Evolutionary conservation across 345 rosid species (phyloP).

Genomic region (Clarkia xantiana): DNA sequence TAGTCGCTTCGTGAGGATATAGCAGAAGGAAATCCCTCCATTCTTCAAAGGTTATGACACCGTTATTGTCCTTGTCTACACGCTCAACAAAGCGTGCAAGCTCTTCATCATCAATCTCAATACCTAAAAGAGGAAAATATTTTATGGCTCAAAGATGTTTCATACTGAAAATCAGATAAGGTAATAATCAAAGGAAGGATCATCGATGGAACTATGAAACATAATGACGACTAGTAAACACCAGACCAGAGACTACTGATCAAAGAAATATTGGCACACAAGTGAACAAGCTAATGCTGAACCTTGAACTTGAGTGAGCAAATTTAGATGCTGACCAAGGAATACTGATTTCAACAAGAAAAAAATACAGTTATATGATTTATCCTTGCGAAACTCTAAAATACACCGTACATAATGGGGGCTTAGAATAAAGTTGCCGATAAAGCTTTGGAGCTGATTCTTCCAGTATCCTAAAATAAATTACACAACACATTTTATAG

Average conservation of each 20-base stretch:
- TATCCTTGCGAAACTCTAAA: too few species aligned
- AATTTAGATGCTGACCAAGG: too few species aligned
- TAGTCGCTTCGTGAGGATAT: slow-evolving; percentile 91
- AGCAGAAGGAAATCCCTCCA: slow-evolving; percentile 91
- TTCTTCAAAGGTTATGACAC: slow-evolving; percentile 80
- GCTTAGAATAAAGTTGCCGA: too few species aligned
- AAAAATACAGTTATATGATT: too few species aligned
- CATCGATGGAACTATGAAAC: not conserved
- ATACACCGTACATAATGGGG: too few species aligned
- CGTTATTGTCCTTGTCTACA: slow-evolving; percentile 81
- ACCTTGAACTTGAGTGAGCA: too few species aligned
- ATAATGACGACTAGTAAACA: not conserved
- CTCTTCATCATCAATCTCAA: slow-evolving; percentile 79
- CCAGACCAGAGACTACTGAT: not conserved
- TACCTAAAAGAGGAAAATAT: slow-evolving; percentile 41
- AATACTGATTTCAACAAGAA: too few species aligned
- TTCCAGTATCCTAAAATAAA: too few species aligned
- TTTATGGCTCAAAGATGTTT: slow-evolving; percentile 43
- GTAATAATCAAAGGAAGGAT: not conserved
- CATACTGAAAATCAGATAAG: slow-evolving; percentile 2
- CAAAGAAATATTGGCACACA: too few species aligned
- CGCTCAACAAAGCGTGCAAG: slow-evolving; percentile 83
- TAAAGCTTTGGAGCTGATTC: too few species aligned
- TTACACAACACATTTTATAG: too few species aligned
- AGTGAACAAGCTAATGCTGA: too few species aligned